Base-by-base conservation (phyloP, 1,284 basidiomycete genomes). In the Sanghuangporus sanghuang region DNA sequence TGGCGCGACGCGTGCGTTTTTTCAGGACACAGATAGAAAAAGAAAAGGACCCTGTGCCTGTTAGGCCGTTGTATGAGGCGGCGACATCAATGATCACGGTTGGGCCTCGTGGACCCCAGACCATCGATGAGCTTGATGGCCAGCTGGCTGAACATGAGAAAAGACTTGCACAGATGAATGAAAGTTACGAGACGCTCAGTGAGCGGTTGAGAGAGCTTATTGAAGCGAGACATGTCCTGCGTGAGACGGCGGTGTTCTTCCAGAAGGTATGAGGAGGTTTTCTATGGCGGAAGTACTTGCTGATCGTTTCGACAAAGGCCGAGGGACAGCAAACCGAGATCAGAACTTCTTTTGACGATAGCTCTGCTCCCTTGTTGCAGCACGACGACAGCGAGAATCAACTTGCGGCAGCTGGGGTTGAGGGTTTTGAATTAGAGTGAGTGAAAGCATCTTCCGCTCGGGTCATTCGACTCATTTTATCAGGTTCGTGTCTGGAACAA, bases 211-310 rank as follows among this genome's bases (percentile, higher is more conserved):
- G 86, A 71, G 95, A 98, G 73, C 82, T 98, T 18, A 80, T 96
- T 63, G 97, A 99, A 77, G 96, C 97, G 36, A 83, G 90, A 57
- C 87, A 97, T 79, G 97, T 99, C 36, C 78, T 99, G 62, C 84
- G 89, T 62, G 97, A 99, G 80, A 99, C 97, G 0, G 95, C 95
- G 21, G 92, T 95, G 39, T 99, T 99, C 78, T 99, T 99, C 77
- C 90, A 95, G 67, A 86, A 86, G 80, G 94, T 89, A 59, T 62
- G 82, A 74, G 55, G 18, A 7, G 18, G 49, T 27, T 14, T 21
- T 16, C 40, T 48, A 23, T 61, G 59, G n/a, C 66, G 38, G n/a
- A 3, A 36, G 18, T 57, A 4, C 40, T 42, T 11, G n/a, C 40
- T 12, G 36, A 64, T 68, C 11, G 68, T 59, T 40, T 67, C 36